Conservation (phyloP, 2,329 filamentous ascomycete species). For the Xylaria sp. region DNA sequence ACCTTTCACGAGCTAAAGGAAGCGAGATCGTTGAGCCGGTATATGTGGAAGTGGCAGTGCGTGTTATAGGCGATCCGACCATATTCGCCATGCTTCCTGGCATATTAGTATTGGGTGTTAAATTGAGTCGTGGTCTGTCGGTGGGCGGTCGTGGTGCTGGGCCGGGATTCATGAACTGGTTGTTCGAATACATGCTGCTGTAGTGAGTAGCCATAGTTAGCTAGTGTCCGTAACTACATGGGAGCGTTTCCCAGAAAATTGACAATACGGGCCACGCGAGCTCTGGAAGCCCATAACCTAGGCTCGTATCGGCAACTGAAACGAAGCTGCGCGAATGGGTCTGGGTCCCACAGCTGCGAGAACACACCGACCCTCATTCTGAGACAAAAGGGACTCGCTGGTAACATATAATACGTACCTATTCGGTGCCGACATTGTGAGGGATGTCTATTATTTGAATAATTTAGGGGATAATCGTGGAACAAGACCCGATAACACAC, state of each 20-base stretch:
- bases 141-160: constrained; percentile 90
- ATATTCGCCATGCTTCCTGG: constrained; percentile 83
- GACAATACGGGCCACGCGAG: background rate
- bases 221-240: constrained; percentile 14
- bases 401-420: constrained; percentile 41
- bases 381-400: constrained; percentile 23
- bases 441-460: constrained; percentile 28
- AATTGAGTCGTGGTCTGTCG: constrained; percentile 81
- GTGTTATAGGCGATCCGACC: constrained; percentile 76
- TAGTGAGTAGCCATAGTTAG: constrained; percentile 25
- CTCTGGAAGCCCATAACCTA: background rate
- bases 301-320: constrained; percentile 1
- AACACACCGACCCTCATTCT: background rate
- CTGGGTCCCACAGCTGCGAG: background rate
- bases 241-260: background rate
- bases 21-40: constrained; percentile 78
- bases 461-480: constrained; percentile 8
- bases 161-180: constrained; percentile 94
- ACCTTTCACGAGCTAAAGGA: constrained; percentile 71
- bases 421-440: constrained; percentile 46
- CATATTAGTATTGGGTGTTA: constrained; percentile 79
- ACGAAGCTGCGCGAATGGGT: constrained; percentile 20
- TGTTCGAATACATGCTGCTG: constrained; percentile 65
- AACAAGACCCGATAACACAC: constrained; percentile 17
- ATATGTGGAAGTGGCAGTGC: constrained; percentile 72